Evolutionary conservation across 1,284 basidiomycete species (phyloP).

Genomic region (Omphalotus olearius): DNA sequence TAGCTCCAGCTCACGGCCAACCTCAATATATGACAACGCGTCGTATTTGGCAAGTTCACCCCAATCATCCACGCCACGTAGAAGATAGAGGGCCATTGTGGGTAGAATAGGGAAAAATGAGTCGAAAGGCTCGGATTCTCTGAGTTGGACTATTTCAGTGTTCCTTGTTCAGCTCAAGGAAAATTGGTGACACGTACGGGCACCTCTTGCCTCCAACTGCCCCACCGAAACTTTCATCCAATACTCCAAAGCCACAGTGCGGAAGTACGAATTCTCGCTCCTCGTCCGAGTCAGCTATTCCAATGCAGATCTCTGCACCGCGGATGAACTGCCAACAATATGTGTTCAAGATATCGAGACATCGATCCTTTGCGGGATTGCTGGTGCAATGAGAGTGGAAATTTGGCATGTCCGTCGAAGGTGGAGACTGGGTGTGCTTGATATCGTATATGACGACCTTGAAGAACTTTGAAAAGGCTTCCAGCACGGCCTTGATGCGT

Average conservation of each 20-base stretch:
- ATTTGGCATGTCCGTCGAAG: not conserved
- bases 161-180: not conserved
- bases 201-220: slow-evolving; percentile 24
- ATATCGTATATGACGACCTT: slow-evolving; percentile 3
- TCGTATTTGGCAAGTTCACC: not conserved
- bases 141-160: slow-evolving; percentile 15
- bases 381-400: not conserved
- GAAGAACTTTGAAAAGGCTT: slow-evolving; percentile 14
- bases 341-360: slow-evolving; percentile 22
- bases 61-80: slow-evolving; percentile 23
- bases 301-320: slow-evolving; percentile 36
- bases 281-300: slow-evolving; percentile 33
- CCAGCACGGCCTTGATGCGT: slow-evolving; percentile 6
- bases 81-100: slow-evolving; percentile 45
- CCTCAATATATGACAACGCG: slow-evolving; percentile 30
- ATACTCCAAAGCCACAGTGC: slow-evolving; percentile 37
- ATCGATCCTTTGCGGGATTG: slow-evolving; percentile 6
- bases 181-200: slow-evolving; percentile 26
- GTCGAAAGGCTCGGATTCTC: slow-evolving; percentile 34
- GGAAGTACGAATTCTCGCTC: slow-evolving; percentile 42
- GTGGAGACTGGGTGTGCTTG: not conserved
- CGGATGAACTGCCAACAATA: slow-evolving; percentile 35
- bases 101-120: slow-evolving; percentile 52
- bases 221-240: slow-evolving; percentile 33
- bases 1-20: slow-evolving; percentile 42